Base-by-base conservation (phyloP, 148 eudicot species). In the Nepenthes gracilis region DNA sequence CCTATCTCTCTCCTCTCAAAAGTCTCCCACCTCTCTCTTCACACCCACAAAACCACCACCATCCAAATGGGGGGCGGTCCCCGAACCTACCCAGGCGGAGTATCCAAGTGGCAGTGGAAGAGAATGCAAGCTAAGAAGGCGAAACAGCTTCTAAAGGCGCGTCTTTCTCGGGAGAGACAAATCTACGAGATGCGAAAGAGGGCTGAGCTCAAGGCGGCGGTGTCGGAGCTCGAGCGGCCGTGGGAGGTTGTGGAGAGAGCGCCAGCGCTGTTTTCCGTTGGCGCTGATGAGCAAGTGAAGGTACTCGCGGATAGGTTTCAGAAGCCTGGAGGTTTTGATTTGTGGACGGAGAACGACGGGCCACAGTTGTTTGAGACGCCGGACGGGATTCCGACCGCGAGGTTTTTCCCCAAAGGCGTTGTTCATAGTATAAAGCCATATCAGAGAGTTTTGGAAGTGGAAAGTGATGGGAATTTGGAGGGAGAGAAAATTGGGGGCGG, bases 101-200 rank as follows among this genome's bases (percentile, higher is more conserved):
- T 90, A 10, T 80, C 90, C 6, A 90, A 90, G 67, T 90, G 97
- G 97, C 83, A 90, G 67, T 90, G 97, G 97, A 90, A 90, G 65
- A 73, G 95, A 0, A 90, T 90, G 97, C 97, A 87, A 58, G 71
- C 75, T 9, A 87, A 82, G 47, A 90, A 90, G 40, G 57, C 95
- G 35, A 84, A 84, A 45, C 95, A 86, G 66, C 85, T 90, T 8
- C 83, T 90, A 35, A 82, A 81, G 40, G 97, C 97, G 14, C 82
- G 97, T 1, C 76, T 90, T 6, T 67, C 81, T 2, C 79, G 97
- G 2, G 97, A 90, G 52, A 81, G 95, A 5, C 87, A 82, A 47
- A 87, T 90, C 12, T 90, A 90, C 70, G 97, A 90, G 67, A 90
- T 90, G 97, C 71, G 95, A 9, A 90, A 90, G 59, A 59, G 97